Evolutionary conservation across 148 eudicot genomes (phyloP), one percentile per base, ranked within the genome.

Genomic region (Spergularia bocconei): DNA sequence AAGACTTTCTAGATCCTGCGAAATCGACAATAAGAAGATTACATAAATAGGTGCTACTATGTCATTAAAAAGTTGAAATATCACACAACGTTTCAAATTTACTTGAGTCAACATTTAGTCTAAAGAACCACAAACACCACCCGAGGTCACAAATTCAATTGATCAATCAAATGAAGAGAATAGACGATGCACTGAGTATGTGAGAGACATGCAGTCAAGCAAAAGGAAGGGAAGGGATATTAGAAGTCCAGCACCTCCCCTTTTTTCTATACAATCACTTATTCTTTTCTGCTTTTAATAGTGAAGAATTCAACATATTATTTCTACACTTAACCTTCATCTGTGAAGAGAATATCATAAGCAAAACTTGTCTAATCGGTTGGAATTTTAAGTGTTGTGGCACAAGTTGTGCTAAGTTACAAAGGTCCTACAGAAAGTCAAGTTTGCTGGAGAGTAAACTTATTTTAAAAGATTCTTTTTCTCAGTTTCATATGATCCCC

Each of bases 1-100:
- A 82, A 72, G 99, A 95, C 75, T 95, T 95, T 81, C 84, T 86
- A 21, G 87, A 80, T 61, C 99, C 99, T 95, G 79, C 15, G 17
- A 75, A 71, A 61, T 60, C 65, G 44, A 57, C 57, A 83, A 73
- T 23, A 33, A 78, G 67, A 44, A 71, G n/a, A 71, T 44, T 20
- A 48, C 15, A 62, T 64, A 56, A 61, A 75, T 16, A 1, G 52
- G 50, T 44, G 19, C 53, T 14, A 13, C 61, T 10, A 19, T n/a
- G 48, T 47, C 13, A 36, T 25, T 13, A 17, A 25, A 8, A 11
- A 59, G 47, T 44, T 44, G 48, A 44, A 44, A 44, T 29, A 44
- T 6, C 48, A 44, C 48, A 44, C 48, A 1, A 6, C 8, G 10
- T 44, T 9, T 6, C 10, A 44, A 44, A 44, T 44, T 44, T 44